Percentiles rank a stretch among this genome's conserved stretches.
Conservation (phyloP, 208 protist species). For the Trypanosoma scelopori region DNA sequence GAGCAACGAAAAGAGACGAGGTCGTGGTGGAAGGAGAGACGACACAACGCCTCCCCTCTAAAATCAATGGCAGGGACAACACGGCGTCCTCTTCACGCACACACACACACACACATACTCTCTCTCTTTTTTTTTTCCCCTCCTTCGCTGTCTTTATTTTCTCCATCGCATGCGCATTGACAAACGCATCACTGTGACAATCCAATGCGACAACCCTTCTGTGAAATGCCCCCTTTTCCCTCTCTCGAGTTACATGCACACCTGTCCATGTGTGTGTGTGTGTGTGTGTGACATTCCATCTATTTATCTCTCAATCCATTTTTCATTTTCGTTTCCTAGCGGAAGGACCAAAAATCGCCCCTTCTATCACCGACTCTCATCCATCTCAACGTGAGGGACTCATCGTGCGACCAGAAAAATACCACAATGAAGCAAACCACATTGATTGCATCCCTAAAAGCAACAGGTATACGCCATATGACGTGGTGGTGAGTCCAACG, state of each 20-base stretch:
- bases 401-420: constrained; percentile 8
- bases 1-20: background rate
- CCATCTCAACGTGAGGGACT: constrained; percentile 7
- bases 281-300: constrained; percentile 3
- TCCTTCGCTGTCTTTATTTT: too few species aligned
- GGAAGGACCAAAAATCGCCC: background rate
- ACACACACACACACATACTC: too few species aligned
- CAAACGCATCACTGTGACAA: too few species aligned
- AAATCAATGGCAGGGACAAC: too few species aligned
- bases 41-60: background rate
- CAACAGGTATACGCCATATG: constrained; percentile 24
- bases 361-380: background rate
- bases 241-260: background rate
- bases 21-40: background rate
- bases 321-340: background rate
- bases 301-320: constrained; percentile 6
- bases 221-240: background rate
- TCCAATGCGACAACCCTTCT: too few species aligned
- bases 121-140: too few species aligned
- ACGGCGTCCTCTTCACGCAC: too few species aligned
- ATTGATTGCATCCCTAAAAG: constrained; percentile 9
- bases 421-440: constrained; percentile 20
- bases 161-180: background rate
- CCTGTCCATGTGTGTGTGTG: constrained; percentile 1
- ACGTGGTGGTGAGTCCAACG: constrained; percentile 14